These are phyloP conservation scores for Phaeosphaeriaceae sp. DNA, from an alignment of 2,329 filamentous ascomycete species.

Conservation along the genomic window DNA sequence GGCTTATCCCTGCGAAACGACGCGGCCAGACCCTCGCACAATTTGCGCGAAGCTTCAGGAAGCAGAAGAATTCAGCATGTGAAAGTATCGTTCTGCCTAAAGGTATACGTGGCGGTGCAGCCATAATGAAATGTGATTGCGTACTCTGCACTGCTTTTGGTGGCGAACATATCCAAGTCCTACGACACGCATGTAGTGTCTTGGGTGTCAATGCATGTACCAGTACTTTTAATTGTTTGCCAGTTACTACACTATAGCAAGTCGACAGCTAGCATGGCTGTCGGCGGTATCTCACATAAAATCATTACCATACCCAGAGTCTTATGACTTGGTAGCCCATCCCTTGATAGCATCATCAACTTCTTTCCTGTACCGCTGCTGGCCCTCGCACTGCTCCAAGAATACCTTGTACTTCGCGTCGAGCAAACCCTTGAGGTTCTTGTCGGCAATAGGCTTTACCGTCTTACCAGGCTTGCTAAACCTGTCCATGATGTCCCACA, in stretches of 20 bases:
- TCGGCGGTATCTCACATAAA: neutral
- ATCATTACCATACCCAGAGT: neutral
- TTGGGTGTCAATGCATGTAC: no score
- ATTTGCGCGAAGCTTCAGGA: constrained; percentile 30
- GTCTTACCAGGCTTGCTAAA: constrained; percentile 94
- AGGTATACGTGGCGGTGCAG: neutral
- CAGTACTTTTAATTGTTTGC: no score
- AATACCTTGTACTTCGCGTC: constrained; percentile 95
- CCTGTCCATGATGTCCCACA: constrained; percentile 97
- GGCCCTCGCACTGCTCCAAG: constrained; percentile 85
- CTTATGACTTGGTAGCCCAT: constrained; percentile 22
- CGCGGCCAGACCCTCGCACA: constrained; percentile 19
- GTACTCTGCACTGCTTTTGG: neutral
- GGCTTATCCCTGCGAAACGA: constrained; percentile 12
- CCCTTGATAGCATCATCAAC: constrained; percentile 67
- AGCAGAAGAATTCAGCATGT: constrained; percentile 14
- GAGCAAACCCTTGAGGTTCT: constrained; percentile 78
- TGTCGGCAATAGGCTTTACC: constrained; percentile 75
- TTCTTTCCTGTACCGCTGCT: constrained; percentile 80
- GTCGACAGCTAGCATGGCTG: neutral
- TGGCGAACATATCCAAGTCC: neutral
- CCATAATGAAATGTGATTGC: neutral
- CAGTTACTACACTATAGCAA: neutral
- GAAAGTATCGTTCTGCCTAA: constrained; percentile 3
- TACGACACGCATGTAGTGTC: no score